Base-by-base conservation (phyloP, 768 basidiomycete genomes). In the Exsudoporus frostii region DNA sequence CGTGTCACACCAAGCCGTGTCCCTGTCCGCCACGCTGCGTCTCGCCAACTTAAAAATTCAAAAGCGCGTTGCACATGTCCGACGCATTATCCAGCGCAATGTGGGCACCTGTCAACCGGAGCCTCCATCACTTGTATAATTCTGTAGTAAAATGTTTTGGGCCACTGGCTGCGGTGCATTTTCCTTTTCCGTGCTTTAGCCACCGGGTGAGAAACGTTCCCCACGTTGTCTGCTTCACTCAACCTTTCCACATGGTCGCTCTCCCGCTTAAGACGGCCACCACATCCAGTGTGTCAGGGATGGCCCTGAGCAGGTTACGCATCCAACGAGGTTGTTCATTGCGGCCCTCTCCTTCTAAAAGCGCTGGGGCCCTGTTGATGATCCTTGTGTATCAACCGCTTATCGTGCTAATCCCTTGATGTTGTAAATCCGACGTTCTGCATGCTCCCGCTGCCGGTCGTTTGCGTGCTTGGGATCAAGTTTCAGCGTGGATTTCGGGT, bases 31-130 rank as follows among this genome's bases (percentile, higher is more conserved):
- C 36, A 60, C 15, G 57, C 45, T 46, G 45, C 41, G 13, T 43
- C 5, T 22, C 27, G 19, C 29, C 33, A 24, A 53, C 45, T 15
- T 24, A 39, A 53, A 15, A 38, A 56, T 32, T 17, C 38, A 45
- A 34, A 42, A 22, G 15, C 43, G 46, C 9, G 44, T 9, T 24
- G 34, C 36, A 45, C 55, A 14, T 25, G 30, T 50, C 39, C 36
- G 57, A 17, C 19, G n/a, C 19, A 30, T 14, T 30, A 29, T 17
- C n/a, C 19, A 20, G n/a, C 43, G 45, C 32, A 45, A 50, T 41
- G 19, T 22, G 30, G 33, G 30, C 56, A 58, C 60, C 56, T 59
- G 56, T 41, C 43, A 45, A 54, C 33, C 41, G 50, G 55, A 51
- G 33, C 19, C 29, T 30, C 2, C 13, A 3, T 1, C n/a, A 20